Evolutionary conservation across 768 basidiomycete species (phyloP), one percentile per base, ranked within the genome.

Genomic region (Pleurotus ostreatus): DNA sequence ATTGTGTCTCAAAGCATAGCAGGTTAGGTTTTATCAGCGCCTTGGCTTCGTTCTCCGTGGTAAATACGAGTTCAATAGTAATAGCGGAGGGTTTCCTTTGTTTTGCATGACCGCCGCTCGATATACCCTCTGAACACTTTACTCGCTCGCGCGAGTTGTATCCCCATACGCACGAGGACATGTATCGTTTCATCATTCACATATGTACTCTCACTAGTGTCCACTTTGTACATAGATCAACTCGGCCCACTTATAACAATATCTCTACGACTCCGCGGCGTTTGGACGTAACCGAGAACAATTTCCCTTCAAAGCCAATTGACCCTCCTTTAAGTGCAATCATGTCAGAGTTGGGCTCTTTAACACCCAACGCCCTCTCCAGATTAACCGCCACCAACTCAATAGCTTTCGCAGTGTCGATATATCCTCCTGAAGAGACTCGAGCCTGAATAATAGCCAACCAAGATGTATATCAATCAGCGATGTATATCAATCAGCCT

Each of bases 221-320:
- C 30, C 11, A 34, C 30, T 34, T 34, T 9, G 30, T 34, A 34
- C 30, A 2, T 34, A 34, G 30, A 34, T 2, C 30, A 34, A 9
- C 30, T 9, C 30, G 30, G 2, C 11, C 3, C 51, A 5, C n/a
- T n/a, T 22, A 41, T 11, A 79, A 73, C 3, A 77, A 49, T 34
- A 34, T 34, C 30, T 78, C 78, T 7, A 73, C 68, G 4, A 63
- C 62, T 3, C 61, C 57, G n/a, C 71, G 66, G 11, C 63, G 61
- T 39, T 59, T 60, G 5, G 77, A 83, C 6, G 71, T 64, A 20
- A 82, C 67, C 5, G 72, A 76, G 18, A 74, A 69, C 15, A 77
- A 74, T 62, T 74, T 78, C 20, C 78, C 75, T 52, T 73, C 71
- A 39, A 80, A 73, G 46, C 74, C 72, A 49, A 74, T 38, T 5